A percentile compares a stretch with the other conserved stretches of the same genome.
Evolutionary conservation across 768 basidiomycete genomes (phyloP).

Genomic region (Neoboletus brunneissimus): DNA sequence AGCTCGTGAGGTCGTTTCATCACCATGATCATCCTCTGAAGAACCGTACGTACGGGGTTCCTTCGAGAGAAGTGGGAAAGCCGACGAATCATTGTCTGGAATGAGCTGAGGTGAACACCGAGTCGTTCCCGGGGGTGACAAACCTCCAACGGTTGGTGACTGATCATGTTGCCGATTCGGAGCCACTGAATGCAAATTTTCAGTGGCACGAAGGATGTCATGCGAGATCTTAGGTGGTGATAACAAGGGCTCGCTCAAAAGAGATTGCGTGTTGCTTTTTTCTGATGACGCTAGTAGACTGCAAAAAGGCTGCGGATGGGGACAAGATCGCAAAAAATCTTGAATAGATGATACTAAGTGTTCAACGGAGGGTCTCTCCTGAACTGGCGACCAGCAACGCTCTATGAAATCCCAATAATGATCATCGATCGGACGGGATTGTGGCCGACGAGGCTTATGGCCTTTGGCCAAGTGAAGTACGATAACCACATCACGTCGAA

Average conservation of each 20-base stretch:
- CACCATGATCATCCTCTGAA: background rate
- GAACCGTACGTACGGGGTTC: background rate
- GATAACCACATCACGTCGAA: conserved; percentile 1
- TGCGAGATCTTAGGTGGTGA: background rate
- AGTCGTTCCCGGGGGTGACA: background rate
- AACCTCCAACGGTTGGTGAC: background rate
- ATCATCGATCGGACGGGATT: conserved; percentile 4
- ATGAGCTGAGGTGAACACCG: background rate
- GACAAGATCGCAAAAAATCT: background rate
- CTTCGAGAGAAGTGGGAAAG: background rate
- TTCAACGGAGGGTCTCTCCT: conserved; percentile 3
- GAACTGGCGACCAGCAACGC: conserved; percentile 1
- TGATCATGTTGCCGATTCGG: background rate
- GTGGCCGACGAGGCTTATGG: conserved; percentile 4
- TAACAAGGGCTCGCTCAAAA: background rate
- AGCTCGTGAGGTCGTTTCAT: background rate
- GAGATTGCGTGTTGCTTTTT: background rate
- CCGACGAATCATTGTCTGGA: background rate
- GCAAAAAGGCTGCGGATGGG: background rate
- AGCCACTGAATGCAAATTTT: too few relatives aligned
- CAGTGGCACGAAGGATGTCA: background rate
- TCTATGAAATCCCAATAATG: conserved; percentile 7
- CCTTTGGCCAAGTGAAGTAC: background rate
- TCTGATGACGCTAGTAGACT: background rate
- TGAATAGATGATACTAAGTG: background rate